Conservation (phyloP, 768 basidiomycete species). For the Tricholomella constricta region DNA sequence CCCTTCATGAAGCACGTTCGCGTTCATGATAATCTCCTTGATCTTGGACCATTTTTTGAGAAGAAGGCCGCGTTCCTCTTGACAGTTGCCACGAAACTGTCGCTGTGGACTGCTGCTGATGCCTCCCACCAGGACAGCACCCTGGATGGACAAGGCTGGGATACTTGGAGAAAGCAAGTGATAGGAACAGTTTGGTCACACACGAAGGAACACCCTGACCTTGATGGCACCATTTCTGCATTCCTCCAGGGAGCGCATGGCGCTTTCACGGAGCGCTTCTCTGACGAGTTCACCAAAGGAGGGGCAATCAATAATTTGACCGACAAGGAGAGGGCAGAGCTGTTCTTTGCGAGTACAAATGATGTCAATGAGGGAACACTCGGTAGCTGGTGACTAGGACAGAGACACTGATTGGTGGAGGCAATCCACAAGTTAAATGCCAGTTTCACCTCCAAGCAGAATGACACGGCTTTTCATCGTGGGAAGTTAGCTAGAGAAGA, state of each 20-base stretch:
- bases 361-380: constrained; percentile 25
- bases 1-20: too few species aligned
- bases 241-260: constrained; percentile 28
- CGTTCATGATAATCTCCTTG: too few species aligned
- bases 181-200: constrained; percentile 5
- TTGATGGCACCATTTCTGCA: constrained; percentile 16
- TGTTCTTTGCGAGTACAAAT: constrained; percentile 19
- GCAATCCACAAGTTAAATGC: constrained; percentile 6
- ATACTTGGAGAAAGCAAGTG: constrained; percentile 16
- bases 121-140: too few species aligned
- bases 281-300: too few species aligned
- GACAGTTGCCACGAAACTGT: too few species aligned
- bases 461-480: too few species aligned
- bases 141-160: constrained; percentile 20
- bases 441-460: too few species aligned
- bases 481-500: too few species aligned
- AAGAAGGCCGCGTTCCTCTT: too few species aligned
- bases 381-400: constrained; percentile 12
- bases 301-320: too few species aligned
- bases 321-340: background rate
- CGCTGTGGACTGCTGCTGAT: too few species aligned
- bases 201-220: constrained; percentile 9
- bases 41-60: too few species aligned
- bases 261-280: constrained; percentile 20
- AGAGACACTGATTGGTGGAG: constrained; percentile 5